phyloP scores from a whole-genome alignment of 331 rosid species.

The Phaseolus coccineus region DNA sequence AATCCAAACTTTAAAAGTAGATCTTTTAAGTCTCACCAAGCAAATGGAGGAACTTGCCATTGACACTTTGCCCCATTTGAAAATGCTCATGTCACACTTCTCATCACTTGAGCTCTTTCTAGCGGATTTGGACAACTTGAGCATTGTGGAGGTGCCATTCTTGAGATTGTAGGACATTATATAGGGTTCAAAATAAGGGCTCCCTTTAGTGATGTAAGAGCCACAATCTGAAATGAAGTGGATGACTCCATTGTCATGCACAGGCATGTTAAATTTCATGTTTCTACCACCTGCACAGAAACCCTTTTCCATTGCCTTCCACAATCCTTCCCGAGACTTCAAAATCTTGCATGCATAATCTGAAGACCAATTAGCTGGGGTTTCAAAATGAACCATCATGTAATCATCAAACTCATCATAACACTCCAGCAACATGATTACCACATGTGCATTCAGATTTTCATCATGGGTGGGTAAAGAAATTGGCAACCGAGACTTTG shows the following conservation, averaged over 20 bases:
- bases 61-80: no score
- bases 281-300: background rate
- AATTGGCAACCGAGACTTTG: background rate
- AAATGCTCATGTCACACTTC: no score
- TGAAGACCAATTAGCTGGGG: background rate
- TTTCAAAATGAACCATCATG: background rate
- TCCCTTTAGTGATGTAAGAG: background rate
- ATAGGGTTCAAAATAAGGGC: constrained; percentile 8
- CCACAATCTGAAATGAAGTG: background rate
- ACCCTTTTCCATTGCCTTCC: background rate
- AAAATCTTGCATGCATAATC: background rate
- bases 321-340: background rate
- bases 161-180: background rate
- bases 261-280: background rate
- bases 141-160: background rate
- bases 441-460: background rate
- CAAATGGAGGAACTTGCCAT: background rate
- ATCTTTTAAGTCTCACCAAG: no score
- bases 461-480: background rate
- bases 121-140: background rate
- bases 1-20: no score
- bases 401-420: background rate
- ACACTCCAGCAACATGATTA: background rate
- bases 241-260: background rate
- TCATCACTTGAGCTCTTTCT: background rate